These are phyloP conservation scores for Astrephomene gubernaculifera DNA, from an alignment of 139 green algal species.

Conservation along the genomic window DNA sequence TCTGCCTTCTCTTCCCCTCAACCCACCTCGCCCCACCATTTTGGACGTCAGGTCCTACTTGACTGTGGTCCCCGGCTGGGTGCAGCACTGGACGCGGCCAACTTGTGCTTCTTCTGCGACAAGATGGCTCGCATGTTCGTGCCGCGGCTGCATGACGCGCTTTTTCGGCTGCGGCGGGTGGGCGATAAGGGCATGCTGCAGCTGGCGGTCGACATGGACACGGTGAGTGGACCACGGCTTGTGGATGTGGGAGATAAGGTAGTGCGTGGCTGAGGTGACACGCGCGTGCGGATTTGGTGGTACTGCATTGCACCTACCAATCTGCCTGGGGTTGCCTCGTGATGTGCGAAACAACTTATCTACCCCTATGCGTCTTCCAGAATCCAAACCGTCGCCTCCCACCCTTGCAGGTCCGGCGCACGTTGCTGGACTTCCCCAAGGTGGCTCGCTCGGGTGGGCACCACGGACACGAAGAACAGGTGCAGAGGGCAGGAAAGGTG, in stretches of 20 bases:
- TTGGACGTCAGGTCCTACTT: conserved; percentile 63
- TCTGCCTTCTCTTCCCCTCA: too few species aligned
- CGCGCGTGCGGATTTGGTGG: too few species aligned
- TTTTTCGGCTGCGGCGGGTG: conserved; percentile 51
- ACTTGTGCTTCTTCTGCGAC: conserved; percentile 96
- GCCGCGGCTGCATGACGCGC: conserved; percentile 76
- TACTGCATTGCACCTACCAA: too few species aligned
- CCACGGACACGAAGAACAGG: background rate
- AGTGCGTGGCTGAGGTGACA: too few species aligned
- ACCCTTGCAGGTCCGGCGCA: conserved; percentile 25
- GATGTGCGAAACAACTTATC: too few species aligned
- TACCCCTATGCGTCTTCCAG: too few species aligned
- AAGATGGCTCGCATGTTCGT: conserved; percentile 93
- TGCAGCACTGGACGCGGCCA: conserved; percentile 67
- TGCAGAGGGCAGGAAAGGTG: background rate
- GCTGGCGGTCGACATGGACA: conserved; percentile 74
- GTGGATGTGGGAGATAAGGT: too few species aligned
- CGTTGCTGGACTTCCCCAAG: conserved; percentile 67
- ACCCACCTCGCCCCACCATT: too few species aligned
- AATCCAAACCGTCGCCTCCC: too few species aligned
- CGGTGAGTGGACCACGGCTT: too few species aligned
- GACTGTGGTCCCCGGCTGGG: conserved; percentile 74
- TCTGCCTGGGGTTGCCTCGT: too few species aligned
- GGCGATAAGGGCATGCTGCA: conserved; percentile 72
- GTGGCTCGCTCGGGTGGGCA: background rate